Evolutionary conservation across 305 asterid species (phyloP).

Genomic region (Fraxinus ornus): DNA sequence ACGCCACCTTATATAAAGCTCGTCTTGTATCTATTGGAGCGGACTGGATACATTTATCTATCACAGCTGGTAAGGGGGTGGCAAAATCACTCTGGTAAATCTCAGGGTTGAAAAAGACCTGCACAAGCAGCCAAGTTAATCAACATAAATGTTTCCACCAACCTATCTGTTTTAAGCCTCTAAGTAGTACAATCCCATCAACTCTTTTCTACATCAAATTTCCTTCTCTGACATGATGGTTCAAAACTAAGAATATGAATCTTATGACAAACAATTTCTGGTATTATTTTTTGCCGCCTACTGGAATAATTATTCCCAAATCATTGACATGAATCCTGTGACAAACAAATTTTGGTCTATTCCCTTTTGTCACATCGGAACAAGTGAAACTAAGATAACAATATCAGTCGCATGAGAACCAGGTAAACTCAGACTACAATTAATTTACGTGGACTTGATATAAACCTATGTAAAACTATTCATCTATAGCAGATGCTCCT

Average conservation of each 20-base stretch:
- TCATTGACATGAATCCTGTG: neutral
- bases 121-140: slow-evolving; percentile 29
- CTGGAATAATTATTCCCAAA: neutral
- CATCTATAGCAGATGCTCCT: neutral
- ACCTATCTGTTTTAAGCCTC: neutral
- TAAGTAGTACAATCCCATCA: neutral
- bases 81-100: slow-evolving; percentile 62
- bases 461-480: neutral
- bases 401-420: neutral
- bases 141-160: slow-evolving; percentile 2
- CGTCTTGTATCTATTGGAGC: slow-evolving; percentile 98
- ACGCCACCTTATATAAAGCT: slow-evolving; percentile 79
- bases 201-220: neutral
- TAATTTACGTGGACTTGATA: neutral
- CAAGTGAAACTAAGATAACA: neutral
- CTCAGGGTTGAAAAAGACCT: slow-evolving; percentile 94
- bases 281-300: neutral
- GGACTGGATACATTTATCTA: slow-evolving; percentile 93
- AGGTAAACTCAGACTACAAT: neutral
- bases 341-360: neutral
- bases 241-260: neutral
- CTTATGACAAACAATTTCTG: neutral
- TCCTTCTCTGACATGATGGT: neutral
- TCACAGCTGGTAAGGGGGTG: slow-evolving; percentile 74
- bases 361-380: neutral